Percentiles rank a stretch among this genome's conserved stretches.
Conservation (phyloP, 139 green algal species). For the Penium margaritaceum region DNA sequence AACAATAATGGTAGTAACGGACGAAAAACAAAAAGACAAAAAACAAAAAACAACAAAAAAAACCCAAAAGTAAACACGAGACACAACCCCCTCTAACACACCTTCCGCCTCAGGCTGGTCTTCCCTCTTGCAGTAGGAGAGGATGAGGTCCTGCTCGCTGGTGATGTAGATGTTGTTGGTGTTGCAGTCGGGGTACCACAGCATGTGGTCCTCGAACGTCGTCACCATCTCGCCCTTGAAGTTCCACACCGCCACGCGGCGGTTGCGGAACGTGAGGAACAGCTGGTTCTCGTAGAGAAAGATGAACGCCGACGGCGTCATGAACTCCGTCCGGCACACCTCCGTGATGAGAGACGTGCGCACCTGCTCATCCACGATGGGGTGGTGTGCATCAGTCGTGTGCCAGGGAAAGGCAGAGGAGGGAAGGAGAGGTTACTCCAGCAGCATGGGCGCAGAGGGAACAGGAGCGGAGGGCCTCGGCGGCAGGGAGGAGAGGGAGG, state of each 20-base stretch:
- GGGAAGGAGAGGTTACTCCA: too few relatives aligned
- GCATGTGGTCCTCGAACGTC: constrained; percentile 52
- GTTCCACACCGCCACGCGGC: constrained; percentile 53
- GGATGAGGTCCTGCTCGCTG: constrained; percentile 53
- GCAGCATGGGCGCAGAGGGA: too few relatives aligned
- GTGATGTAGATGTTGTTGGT: constrained; percentile 62
- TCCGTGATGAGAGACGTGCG: constrained; percentile 34
- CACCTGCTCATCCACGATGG: constrained; percentile 40
- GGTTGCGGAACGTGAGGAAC: constrained; percentile 54
- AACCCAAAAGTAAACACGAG: too few relatives aligned
- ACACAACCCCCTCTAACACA: constrained; percentile 45
- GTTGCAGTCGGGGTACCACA: constrained; percentile 57
- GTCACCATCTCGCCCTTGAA: constrained; percentile 54
- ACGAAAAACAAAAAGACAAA: too few relatives aligned
- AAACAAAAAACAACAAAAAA: too few relatives aligned
- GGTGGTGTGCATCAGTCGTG: too few relatives aligned
- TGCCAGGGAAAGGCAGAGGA: too few relatives aligned
- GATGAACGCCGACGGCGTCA: constrained; percentile 55
- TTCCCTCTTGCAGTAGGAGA: constrained; percentile 56
- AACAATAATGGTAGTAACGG: too few relatives aligned
- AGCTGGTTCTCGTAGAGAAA: constrained; percentile 58
- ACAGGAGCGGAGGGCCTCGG: too few relatives aligned
- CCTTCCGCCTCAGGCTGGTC: too few relatives aligned
- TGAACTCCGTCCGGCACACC: constrained; percentile 47
- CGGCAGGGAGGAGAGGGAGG: too few relatives aligned